Base-by-base conservation (phyloP, 2,329 filamentous ascomycete genomes). In the Clarireedia hainanense region DNA sequence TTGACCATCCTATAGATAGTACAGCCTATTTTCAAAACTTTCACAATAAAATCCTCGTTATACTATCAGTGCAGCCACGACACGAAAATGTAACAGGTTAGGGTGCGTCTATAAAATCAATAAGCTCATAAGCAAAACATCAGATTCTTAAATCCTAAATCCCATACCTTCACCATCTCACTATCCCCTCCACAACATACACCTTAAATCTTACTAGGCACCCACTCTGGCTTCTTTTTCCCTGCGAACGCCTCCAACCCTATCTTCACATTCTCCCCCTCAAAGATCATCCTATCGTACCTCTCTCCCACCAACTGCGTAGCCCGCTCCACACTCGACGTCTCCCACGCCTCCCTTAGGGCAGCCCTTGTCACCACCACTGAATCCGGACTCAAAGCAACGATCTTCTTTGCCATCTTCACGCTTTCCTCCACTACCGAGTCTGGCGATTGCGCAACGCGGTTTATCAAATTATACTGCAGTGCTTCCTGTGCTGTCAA, bases 231-330 rank as follows among this genome's bases (percentile, higher is more conserved):
- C 71, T 79, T 78, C 65, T 84, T 75, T 76, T 84, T 89, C 75
- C 87, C 84, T n/a, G 85, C 83, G 74, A 92, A 92, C 58, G 88
- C 88, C 69, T 71, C 73, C 24, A 91, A 72, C 0, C 88, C 88
- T 72, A 91, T 88, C 57, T 77, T 79, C 69, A 89, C 82, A 71
- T 92, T 92, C 62, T 86, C 83, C 0, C 82, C 85, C 2, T 75
- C 77, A 58, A 82, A 75, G 52, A 91, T 73, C 56, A 73, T 73
- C 24, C 26, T 55, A 52, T 80, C 83, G 73, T 71, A 63, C 68
- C 83, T 78, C 1, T 78, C 78, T 43, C 79, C 74, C n/a, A 77
- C 74, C 52, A 86, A 68, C 63, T 80, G 83, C 72, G 81, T 78
- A 0, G 77, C 78, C 40, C 79, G 75, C 23, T 79, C 75, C 50